Evolutionary conservation across 2,329 filamentous ascomycete genomes (phyloP), one percentile per base, ranked within the genome.

Genomic region (Apiospora saccharicola): DNA sequence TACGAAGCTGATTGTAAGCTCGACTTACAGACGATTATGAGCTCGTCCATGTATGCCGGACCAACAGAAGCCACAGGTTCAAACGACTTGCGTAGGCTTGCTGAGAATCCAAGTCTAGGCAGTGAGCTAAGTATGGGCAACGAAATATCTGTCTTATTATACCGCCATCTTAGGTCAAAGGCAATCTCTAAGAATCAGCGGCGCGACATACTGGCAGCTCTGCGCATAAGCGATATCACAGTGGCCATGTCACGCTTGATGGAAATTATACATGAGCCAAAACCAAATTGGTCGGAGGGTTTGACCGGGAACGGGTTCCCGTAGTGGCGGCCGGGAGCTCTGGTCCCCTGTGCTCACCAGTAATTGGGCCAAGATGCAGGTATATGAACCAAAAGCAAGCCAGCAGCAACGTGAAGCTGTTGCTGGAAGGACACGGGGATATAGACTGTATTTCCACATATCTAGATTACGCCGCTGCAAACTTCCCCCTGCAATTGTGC

Each of bases 11-110:
- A 70, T 24, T 70, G 49, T 47, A 53, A 51, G 12, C 47, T 70
- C 34, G 68, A 70, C n/a, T 41, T 70, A 41, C 19, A 24, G 26
- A 57, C 68, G 14, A 57, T 70, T 19, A 70, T 70, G 47, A n/a
- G 30, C 14, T 70, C 68, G 7, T 70, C 68, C 34, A 53, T 51
- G 22, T 12, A 41, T 41, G 12, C 16, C 19, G 4, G 19, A 19
- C 30, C 57, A 37, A 22, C 16, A 5, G 13, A 37, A 8, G 30
- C 26, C 22, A 6, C 16, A 57, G 8, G 30, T 7, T 19, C 16
- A 57, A 30, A 22, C 46, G 10, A 49, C 19, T n/a, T 10, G 6
- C 22, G 19, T 49, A 22, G 22, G 46, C n/a, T 4, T 34, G 57
- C n/a, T 34, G 57, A n/a, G 34, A n/a, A 64, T 4, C 16, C 34